These are phyloP conservation scores for Apiospora phragmitis DNA, from an alignment of 2,329 filamentous ascomycete species.

Conservation along the genomic window DNA sequence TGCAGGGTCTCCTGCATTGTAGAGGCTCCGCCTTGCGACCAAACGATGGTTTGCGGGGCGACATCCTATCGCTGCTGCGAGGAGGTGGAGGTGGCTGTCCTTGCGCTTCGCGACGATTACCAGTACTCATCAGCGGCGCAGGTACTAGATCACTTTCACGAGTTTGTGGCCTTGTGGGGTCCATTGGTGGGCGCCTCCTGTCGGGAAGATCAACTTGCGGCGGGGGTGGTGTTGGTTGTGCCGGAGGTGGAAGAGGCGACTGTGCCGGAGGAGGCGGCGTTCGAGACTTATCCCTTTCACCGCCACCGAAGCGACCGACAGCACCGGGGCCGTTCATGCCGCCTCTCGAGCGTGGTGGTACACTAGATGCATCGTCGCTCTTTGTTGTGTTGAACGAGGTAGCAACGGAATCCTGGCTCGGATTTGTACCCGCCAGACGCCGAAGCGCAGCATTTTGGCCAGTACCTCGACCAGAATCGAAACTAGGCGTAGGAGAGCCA, in stretches of 20 bases:
- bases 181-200: constrained; percentile 67
- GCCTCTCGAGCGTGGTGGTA: constrained; percentile 55
- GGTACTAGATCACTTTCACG: constrained; percentile 54
- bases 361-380: constrained; percentile 52
- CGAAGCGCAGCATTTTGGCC: constrained; percentile 44
- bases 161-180: constrained; percentile 53
- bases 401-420: constrained; percentile 59
- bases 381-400: constrained; percentile 45
- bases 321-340: constrained; percentile 43
- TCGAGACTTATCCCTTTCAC: constrained; percentile 15
- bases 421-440: constrained; percentile 51
- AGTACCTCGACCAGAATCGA: constrained; percentile 48
- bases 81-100: constrained; percentile 40
- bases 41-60: constrained; percentile 45
- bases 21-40: constrained; percentile 32
- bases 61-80: constrained; percentile 51
- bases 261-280: constrained; percentile 24
- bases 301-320: constrained; percentile 36
- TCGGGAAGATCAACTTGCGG: constrained; percentile 57
- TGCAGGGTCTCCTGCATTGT: constrained; percentile 31
- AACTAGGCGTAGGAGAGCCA: constrained; percentile 50
- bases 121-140: constrained; percentile 56
- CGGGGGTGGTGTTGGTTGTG: constrained; percentile 25
- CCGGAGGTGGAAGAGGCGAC: constrained; percentile 23
- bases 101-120: constrained; percentile 43